Evolutionary conservation across 2,329 filamentous ascomycete species (phyloP), one percentile per base, ranked within the genome.

Genomic region (Claviceps sp.): DNA sequence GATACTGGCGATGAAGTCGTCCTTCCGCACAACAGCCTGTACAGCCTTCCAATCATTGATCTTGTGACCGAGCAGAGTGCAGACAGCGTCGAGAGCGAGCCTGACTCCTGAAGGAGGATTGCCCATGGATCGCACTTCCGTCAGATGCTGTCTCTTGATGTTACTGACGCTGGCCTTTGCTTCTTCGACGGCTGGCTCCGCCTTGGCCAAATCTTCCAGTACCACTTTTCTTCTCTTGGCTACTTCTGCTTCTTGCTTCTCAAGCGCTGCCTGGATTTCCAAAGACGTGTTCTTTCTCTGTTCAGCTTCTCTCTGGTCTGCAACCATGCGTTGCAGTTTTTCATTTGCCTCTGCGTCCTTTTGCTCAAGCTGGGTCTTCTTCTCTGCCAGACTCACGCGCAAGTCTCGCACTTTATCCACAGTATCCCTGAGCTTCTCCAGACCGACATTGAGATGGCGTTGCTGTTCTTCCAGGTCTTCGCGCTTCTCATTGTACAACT

Each of bases 381-480:
- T 98, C 69, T 94, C 84, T 1, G 90, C 90, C 53, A 99, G 77
- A 68, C 89, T 96, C 59, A 81, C 84, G 61, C 91, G 84, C 54
- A 98, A 76, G 67, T 97, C 91, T 55, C 88, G 84, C 52, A 99
- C 93, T 72, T 98, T 97, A 68, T 95, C 89, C 22, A 97, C 90
- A 2, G 93, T 98, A 69, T 97, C 93, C 59, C 88, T 81, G 30
- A 99, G 76, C 68, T 99, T 99, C 72, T 98, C 93, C 2, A 99
- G 79, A 76, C 93, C 94, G 52, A 97, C 90, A 62, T 98, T 98
- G 56, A 99, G 76, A 77, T 99, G 93, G 34, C 93, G 86, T 65
- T 99, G 93, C 67, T 99, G 93, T 66, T 99, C 93, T 68, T 99
- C 93, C 1, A 99, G 79, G 64, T 98, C 93, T 67, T 97, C 93